Evolutionary conservation across 1,139 yeast species (phyloP), one percentile per base, ranked within the genome.

Genomic region (Hansenula sp.): DNA sequence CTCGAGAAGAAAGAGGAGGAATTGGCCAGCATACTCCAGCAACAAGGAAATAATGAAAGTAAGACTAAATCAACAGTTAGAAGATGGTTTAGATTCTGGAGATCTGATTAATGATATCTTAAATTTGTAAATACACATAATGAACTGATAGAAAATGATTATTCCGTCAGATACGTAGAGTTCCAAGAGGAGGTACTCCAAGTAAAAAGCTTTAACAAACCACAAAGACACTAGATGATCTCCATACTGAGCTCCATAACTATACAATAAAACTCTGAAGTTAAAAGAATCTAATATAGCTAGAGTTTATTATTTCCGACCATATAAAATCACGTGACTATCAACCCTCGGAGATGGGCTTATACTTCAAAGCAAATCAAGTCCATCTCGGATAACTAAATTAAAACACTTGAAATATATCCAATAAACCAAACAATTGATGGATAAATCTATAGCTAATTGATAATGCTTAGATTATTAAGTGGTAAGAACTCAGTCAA

Each of bases 81-180:
- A 33, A 18, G 10, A 17, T 33, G 35, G 35, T 25, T 25, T 13
- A 25, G 29, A 24, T 33, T 33, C 9, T 33, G 35, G 35, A 25
- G 29, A 12, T 10, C 26, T 11, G 12, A 24, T 24, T 33, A 9
- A 18, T 22, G 6, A 22, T 13, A 13, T 2, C 4, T 8, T 12
- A 3, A 19, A 13, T 12, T 20, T 24, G 26, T 24, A 24, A 8
- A 24, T 24, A 24, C 26, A 24, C 13, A 21, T 4, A 5, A 12
- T 10, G 5, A 14, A 14, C 18, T 18, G 13, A 9, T 29, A 14
- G 31, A 17, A 13, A 17, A 4, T 8, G n/a, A n/a, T n/a, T n/a
- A n/a, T n/a, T n/a, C n/a, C n/a, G n/a, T n/a, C n/a, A n/a, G n/a
- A n/a, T n/a, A n/a, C n/a, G n/a, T n/a, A n/a, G n/a, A n/a, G n/a